Evolutionary conservation across 1,284 basidiomycete genomes (phyloP).

Genomic region (Porogramme epimiltina): DNA sequence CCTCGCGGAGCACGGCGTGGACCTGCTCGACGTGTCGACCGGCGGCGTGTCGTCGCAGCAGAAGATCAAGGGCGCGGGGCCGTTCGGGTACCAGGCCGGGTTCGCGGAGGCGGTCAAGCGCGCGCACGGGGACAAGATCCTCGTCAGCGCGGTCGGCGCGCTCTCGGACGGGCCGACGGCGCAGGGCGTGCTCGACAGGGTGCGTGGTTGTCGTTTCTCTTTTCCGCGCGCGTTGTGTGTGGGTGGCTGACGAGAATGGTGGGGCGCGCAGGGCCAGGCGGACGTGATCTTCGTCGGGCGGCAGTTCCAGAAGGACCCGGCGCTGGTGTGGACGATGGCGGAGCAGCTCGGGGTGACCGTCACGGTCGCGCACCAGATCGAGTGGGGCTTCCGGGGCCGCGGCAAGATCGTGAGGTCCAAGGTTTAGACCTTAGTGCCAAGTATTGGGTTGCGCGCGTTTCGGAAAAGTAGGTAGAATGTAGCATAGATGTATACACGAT

Average conservation of each 20-base stretch:
- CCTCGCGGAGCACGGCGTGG: constrained; percentile 56
- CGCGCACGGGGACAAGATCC: constrained; percentile 39
- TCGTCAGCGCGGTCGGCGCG: constrained; percentile 61
- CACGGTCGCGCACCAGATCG: constrained; percentile 49
- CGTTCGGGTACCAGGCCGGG: constrained; percentile 50
- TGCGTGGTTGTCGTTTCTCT: not conserved
- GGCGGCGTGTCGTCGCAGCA: constrained; percentile 48
- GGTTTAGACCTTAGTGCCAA: not conserved
- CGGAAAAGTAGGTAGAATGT: no score
- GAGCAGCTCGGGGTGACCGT: constrained; percentile 51
- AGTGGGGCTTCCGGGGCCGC: constrained; percentile 45
- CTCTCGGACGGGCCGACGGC: constrained; percentile 62
- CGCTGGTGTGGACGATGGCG: constrained; percentile 50
- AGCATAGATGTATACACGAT: no score
- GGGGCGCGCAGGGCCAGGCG: constrained; percentile 35
- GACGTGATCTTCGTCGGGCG: constrained; percentile 52
- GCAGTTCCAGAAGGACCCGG: constrained; percentile 61
- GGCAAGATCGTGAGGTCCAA: constrained; percentile 16
- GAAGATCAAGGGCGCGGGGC: constrained; percentile 28
- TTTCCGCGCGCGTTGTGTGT: not conserved
- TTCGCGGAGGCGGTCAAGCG: constrained; percentile 55
- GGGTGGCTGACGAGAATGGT: not conserved
- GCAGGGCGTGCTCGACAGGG: constrained; percentile 57
- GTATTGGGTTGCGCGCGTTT: not conserved
- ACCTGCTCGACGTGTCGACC: constrained; percentile 58